These are phyloP conservation scores for Talaromyces rugulosus DNA, from an alignment of 2,329 filamentous ascomycete genomes.

Conservation along the genomic window DNA sequence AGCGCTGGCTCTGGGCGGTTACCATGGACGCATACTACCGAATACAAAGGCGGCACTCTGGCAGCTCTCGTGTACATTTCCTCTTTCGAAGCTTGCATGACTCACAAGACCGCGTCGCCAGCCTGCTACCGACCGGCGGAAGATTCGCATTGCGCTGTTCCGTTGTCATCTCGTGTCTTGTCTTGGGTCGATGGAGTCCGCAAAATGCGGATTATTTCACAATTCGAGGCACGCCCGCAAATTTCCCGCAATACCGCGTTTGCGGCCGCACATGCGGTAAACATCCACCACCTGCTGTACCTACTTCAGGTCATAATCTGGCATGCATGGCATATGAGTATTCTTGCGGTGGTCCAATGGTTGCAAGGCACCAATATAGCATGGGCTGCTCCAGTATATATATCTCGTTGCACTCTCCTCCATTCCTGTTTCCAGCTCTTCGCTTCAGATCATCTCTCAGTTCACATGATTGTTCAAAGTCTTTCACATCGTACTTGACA, in stretches of 20 bases:
- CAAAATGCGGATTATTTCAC: neutral
- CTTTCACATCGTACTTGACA: neutral
- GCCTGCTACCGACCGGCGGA: neutral
- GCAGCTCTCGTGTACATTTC: conserved; percentile 2
- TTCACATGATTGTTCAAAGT: neutral
- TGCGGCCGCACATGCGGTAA: conserved; percentile 1
- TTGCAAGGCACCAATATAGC: no score
- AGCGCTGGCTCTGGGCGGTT: neutral
- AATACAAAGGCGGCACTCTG: conserved; percentile 1
- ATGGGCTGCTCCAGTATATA: neutral
- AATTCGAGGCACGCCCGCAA: neutral
- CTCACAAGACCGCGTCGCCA: conserved; percentile 2
- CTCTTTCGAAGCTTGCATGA: conserved; percentile 2
- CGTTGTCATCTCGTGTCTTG: neutral
- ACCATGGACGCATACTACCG: conserved; percentile 1
- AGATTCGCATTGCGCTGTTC: neutral
- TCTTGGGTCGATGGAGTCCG: neutral
- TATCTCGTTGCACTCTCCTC: neutral
- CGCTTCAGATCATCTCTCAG: neutral
- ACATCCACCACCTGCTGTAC: neutral
- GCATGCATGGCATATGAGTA: no score
- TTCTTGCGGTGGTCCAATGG: no score
- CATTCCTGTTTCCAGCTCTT: neutral
- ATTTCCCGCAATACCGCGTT: neutral
- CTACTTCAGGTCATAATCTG: no score